Evolutionary conservation across 2,329 filamentous ascomycete genomes (phyloP), one percentile per base, ranked within the genome.

Genomic region (Arthrobotrys entomopaga): DNA sequence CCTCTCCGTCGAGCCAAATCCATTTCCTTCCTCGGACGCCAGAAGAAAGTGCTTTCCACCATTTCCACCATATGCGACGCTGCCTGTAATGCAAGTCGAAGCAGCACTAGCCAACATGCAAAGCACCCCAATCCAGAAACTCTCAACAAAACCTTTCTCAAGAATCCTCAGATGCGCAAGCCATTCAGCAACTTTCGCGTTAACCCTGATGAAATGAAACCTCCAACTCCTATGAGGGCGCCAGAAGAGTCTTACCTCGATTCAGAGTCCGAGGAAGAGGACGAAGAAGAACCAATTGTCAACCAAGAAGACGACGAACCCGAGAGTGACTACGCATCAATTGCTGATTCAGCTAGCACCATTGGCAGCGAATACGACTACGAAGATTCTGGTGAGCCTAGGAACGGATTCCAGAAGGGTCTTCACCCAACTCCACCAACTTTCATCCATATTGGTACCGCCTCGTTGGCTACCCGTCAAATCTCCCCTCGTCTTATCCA

Each of bases 121-220:
- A 75, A 63, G 16, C 71, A 49, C 16, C 29, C 22, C 11, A 65
- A 16, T 4, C 11, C 52, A 8, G 63, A 59, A 40, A 15, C 54
- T 15, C 11, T 58, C 24, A 73, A 54, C 22, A 73, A 58, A 20
- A 66, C 48, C 6, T 69, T 75, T 20, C 71, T 69, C 48, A 75
- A 34, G 46, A 75, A 75, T 20, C 71, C 71, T 42, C 71, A 75
- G 42, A 67, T 69, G 64, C 63, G 71, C 4, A 75, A 75, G 48
- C 71, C 71, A 8, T 75, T 69, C 22, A 66, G 40, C 29, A 75
- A 69, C 52, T 75, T 75, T 19, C 71, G 71, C 15, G 58, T 54
- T n/a, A 63, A 50, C 20, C 49, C 61, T 10, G 64, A 60, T 16
- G 56, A 69, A 2, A 50, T 60, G 53, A 65, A 60, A 11, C 64